A percentile compares a stretch with the other conserved stretches of the same genome.
These are phyloP conservation scores for Xylaria sp. DNA, from an alignment of 2,329 filamentous ascomycete genomes.

Conservation along the genomic window DNA sequence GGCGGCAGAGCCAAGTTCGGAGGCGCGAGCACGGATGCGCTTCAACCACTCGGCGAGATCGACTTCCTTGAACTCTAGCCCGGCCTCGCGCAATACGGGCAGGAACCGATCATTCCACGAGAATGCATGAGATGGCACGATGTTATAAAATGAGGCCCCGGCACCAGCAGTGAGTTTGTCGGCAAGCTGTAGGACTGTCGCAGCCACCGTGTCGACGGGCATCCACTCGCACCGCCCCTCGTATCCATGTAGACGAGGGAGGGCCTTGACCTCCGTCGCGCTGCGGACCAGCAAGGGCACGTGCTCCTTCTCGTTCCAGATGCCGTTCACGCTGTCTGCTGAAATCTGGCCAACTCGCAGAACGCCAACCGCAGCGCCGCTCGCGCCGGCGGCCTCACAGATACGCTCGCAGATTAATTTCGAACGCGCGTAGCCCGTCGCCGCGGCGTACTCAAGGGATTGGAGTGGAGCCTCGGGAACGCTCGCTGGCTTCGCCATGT, in stretches of 20 bases:
- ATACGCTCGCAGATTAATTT: slow-evolving; percentile 54
- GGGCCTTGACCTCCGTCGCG: slow-evolving; percentile 36
- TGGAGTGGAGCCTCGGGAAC: slow-evolving; percentile 47
- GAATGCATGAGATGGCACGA: slow-evolving; percentile 47
- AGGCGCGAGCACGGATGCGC: slow-evolving; percentile 42
- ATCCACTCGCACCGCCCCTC: slow-evolving; percentile 47
- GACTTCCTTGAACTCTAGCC: slow-evolving; percentile 50
- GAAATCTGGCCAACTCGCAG: slow-evolving; percentile 51
- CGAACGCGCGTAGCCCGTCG: slow-evolving; percentile 51
- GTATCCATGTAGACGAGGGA: slow-evolving; percentile 41
- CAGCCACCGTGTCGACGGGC: slow-evolving; percentile 48
- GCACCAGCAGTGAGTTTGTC: slow-evolving; percentile 25
- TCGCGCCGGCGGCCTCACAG: slow-evolving; percentile 44
- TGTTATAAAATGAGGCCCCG: slow-evolving; percentile 41
- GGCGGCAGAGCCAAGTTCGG: slow-evolving; percentile 40
- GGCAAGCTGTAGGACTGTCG: slow-evolving; percentile 40
- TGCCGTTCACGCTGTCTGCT: slow-evolving; percentile 47
- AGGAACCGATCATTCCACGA: slow-evolving; percentile 50
- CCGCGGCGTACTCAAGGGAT: slow-evolving; percentile 43
- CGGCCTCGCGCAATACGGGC: slow-evolving; percentile 42
- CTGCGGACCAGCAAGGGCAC: slow-evolving; percentile 44
- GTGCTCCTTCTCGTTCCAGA: slow-evolving; percentile 47
- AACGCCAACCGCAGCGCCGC: slow-evolving; percentile 43
- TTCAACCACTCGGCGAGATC: slow-evolving; percentile 49
- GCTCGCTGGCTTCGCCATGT: slow-evolving; percentile 41